phyloP scores from a whole-genome alignment of 495 filamentous ascomycete species.

The Daldinia vernicosa region DNA sequence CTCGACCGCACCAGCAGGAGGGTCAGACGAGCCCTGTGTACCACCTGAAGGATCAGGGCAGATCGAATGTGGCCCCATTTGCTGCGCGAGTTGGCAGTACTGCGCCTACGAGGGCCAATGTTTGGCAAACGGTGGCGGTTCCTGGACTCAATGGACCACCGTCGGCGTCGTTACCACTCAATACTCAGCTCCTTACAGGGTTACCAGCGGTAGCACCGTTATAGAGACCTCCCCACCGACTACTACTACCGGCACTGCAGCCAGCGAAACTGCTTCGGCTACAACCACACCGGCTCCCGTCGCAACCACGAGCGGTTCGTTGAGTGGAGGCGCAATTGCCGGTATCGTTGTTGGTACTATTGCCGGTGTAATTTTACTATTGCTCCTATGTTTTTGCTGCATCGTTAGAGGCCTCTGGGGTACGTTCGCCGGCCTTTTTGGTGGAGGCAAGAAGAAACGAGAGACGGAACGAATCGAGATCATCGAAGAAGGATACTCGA shows the following conservation, averaged over 20 bases:
- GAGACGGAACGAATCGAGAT: slow-evolving; percentile 67
- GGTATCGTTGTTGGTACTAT: slow-evolving; percentile 91
- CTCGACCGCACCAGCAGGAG: slow-evolving; percentile 50
- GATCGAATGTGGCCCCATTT: slow-evolving; percentile 74
- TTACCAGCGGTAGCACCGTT: slow-evolving; percentile 68
- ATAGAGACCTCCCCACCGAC: slow-evolving; percentile 50
- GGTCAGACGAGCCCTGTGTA: slow-evolving; percentile 61
- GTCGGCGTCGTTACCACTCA: slow-evolving; percentile 56
- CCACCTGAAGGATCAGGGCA: slow-evolving; percentile 62
- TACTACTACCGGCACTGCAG: slow-evolving; percentile 52
- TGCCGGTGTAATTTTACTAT: slow-evolving; percentile 74
- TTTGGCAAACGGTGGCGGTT: slow-evolving; percentile 42
- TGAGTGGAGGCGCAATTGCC: slow-evolving; percentile 89
- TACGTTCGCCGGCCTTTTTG: slow-evolving; percentile 71
- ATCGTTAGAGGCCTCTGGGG: slow-evolving; percentile 73
- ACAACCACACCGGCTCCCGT: slow-evolving; percentile 51
- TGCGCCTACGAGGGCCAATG: slow-evolving; percentile 66
- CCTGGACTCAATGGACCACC: slow-evolving; percentile 50
- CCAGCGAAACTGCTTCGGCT: slow-evolving; percentile 56
- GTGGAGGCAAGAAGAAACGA: slow-evolving; percentile 58
- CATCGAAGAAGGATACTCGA: slow-evolving; percentile 72
- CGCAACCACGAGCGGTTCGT: slow-evolving; percentile 56
- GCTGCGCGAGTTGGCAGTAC: slow-evolving; percentile 76
- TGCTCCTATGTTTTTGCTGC: slow-evolving; percentile 78
- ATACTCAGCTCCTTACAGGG: slow-evolving; percentile 70